Base-by-base conservation (phyloP, 176 grass and related monocot genomes). In the Neostapfia colusana region DNA sequence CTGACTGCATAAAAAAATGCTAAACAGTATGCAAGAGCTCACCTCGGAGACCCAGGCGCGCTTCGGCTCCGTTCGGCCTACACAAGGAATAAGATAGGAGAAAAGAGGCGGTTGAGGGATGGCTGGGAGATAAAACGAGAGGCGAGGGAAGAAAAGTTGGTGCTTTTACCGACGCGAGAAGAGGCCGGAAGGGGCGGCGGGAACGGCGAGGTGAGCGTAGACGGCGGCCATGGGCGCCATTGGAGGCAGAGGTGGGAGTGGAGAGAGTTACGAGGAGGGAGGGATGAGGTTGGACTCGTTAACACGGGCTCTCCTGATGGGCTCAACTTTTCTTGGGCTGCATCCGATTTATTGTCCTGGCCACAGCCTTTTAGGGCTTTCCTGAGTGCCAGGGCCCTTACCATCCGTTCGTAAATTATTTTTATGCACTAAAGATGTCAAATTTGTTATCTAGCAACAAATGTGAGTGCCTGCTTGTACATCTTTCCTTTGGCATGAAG, bases 201-300 rank as follows among this genome's bases (percentile, higher is more conserved):
- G 78, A 74, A 79, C 25, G 25, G 76, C 80, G 63, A 89, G 56
- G n/a, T 84, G 63, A 16, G 65, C 25, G 58, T 86, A 81, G 81
- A 84, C 62, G 69, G 78, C 18, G 64, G 84, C 67, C 77, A 89
- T 71, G 20, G 73, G 63, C 13, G 68, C 48, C 83, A 81, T 60
- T 60, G 72, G 63, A 72, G 77, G 63, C 70, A 38, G 58, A 65
- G 69, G 31, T 11, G 35, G 23, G 74, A 14, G 49, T 15, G 38
- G 18, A 28, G 25, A 26, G 49, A 11, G 24, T 28, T 26, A 60
- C 36, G 43, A 24, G 63, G 65, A 59, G 45, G 31, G 36, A 61
- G 25, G 1, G 15, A 39, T 10, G 43, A 23, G 62, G 61, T 46
- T 8, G 85, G 79, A 26, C 50, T 65, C 63, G 28, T 56, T 50